These are phyloP conservation scores for Tremellales sp. DNA, from an alignment of 1,284 basidiomycete species.

Conservation along the genomic window DNA sequence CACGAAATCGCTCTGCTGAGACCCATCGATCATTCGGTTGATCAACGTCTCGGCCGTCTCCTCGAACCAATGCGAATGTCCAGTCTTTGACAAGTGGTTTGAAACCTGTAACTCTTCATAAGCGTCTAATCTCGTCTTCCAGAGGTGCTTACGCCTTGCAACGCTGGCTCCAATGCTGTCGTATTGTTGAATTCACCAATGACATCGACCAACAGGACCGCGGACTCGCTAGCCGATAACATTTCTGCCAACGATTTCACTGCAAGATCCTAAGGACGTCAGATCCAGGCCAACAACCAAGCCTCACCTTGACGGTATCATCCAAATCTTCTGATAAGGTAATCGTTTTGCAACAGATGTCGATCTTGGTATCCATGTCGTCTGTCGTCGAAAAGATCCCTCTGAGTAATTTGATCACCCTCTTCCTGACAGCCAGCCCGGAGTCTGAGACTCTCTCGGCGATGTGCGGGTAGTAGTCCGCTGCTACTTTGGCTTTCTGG, in stretches of 20 bases:
- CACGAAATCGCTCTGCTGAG: constrained; percentile 31
- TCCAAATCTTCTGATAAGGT: constrained; percentile 86
- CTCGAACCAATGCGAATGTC: constrained; percentile 14
- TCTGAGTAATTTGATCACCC: constrained; percentile 89
- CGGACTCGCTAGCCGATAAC: constrained; percentile 58
- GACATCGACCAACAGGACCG: constrained; percentile 77
- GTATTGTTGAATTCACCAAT: constrained; percentile 72
- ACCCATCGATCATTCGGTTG: constrained; percentile 77
- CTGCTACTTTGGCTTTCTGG: constrained; percentile 74
- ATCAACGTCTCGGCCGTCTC: constrained; percentile 76
- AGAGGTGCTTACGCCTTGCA: constrained; percentile 56
- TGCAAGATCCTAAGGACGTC: constrained; percentile 63
- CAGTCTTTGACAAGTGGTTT: constrained; percentile 18
- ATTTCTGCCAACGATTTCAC: constrained; percentile 82
- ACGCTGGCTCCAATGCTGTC: constrained; percentile 74
- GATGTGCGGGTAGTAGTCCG: constrained; percentile 79
- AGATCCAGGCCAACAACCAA: constrained; percentile 1
- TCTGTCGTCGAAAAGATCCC: constrained; percentile 68
- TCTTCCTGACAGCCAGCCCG: constrained; percentile 85
- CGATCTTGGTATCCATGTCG: constrained; percentile 60
- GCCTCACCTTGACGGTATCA: constrained; percentile 68
- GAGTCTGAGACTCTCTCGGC: constrained; percentile 77
- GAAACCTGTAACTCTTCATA: constrained; percentile 5
- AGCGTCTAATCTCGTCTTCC: background rate
- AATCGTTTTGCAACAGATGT: constrained; percentile 73